A percentile compares a stretch with the other conserved stretches of the same genome.
Conservation (phyloP, 2,329 filamentous ascomycete species). For the Calcarisporium arbuscula region DNA sequence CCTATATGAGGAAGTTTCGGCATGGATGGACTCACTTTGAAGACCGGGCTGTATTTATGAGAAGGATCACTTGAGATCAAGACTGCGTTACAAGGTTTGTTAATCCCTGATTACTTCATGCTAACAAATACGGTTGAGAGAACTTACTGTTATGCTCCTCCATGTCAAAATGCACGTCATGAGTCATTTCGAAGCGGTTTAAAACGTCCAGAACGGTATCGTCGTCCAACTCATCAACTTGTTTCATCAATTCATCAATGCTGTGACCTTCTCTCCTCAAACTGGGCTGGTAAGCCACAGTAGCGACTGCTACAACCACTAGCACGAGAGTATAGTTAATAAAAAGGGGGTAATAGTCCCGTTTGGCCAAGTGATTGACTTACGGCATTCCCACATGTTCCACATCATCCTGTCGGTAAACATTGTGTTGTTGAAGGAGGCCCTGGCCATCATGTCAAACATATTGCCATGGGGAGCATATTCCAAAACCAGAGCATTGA, state of each 20-base stretch:
- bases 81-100: slow-evolving; percentile 13
- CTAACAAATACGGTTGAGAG: too few species aligned
- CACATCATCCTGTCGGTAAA: slow-evolving; percentile 18
- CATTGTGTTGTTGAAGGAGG: slow-evolving; percentile 1
- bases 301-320: slow-evolving; percentile 22
- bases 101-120: too few species aligned
- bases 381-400: slow-evolving; percentile 24
- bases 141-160: slow-evolving; percentile 23
- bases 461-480: slow-evolving; percentile 18
- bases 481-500: slow-evolving; percentile 19
- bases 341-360: not conserved
- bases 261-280: not conserved
- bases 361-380: slow-evolving; percentile 4
- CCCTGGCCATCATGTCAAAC: slow-evolving; percentile 10
- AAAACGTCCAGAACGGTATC: slow-evolving; percentile 2
- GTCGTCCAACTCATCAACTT: slow-evolving; percentile 2
- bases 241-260: slow-evolving; percentile 1
- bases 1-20: accelerated
- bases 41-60: slow-evolving; percentile 15
- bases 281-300: slow-evolving; percentile 19
- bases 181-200: slow-evolving; percentile 8
- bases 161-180: slow-evolving; percentile 23
- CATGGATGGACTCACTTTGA: slow-evolving; percentile 14
- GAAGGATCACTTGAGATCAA: slow-evolving; percentile 11
- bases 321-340: slow-evolving; percentile 5